These are phyloP conservation scores for Stereocaulon alpinum DNA, from an alignment of 495 filamentous ascomycete genomes.

Conservation along the genomic window DNA sequence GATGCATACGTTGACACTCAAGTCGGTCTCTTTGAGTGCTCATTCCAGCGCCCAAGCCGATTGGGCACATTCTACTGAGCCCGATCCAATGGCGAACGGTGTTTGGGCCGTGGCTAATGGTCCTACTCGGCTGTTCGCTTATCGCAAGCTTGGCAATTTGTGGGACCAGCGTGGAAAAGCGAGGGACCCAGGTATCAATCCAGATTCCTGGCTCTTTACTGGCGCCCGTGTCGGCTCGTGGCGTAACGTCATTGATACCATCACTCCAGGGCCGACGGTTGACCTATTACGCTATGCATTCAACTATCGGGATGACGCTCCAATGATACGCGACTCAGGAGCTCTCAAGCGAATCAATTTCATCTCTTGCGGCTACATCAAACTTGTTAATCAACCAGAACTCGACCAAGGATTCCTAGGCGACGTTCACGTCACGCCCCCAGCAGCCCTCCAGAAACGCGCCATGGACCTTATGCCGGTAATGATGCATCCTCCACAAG, in stretches of 20 bases:
- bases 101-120: neutral
- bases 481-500: conserved; percentile 15
- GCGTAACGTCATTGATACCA: conserved; percentile 31
- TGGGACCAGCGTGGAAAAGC: neutral
- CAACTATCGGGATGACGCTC: conserved; percentile 11
- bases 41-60: conserved; percentile 22
- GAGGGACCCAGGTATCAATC: conserved; percentile 5
- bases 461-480: conserved; percentile 6
- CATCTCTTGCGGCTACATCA: conserved; percentile 38
- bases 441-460: conserved; percentile 11
- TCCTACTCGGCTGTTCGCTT: conserved; percentile 15
- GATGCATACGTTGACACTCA: conserved; percentile 31
- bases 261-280: conserved; percentile 31
- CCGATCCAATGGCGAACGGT: conserved; percentile 7
- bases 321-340: neutral
- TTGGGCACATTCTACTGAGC: neutral
- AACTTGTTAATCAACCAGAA: conserved; percentile 13
- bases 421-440: neutral
- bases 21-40: conserved; percentile 38
- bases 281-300: conserved; percentile 21
- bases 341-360: conserved; percentile 28
- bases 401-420: conserved; percentile 17
- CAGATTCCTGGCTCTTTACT: conserved; percentile 10
- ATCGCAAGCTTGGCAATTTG: conserved; percentile 10
- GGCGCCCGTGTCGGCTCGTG: conserved; percentile 28